Base-by-base conservation (phyloP, 768 basidiomycete genomes). In the Russula vinacea region DNA sequence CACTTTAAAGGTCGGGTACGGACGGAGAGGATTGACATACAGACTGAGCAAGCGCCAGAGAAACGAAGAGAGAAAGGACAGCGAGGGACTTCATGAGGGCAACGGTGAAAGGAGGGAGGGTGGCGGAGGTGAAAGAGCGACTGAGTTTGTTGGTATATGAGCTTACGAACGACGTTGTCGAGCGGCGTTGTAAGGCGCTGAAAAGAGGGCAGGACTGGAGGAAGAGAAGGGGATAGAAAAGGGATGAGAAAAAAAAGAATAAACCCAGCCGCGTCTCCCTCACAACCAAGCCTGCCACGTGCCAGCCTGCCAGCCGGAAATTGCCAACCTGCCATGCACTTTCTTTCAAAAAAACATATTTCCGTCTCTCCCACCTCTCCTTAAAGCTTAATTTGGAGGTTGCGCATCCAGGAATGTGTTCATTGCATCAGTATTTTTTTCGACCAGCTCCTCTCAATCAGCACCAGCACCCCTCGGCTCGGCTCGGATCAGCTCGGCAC, bases 51-150 rank as follows among this genome's bases (percentile, higher is more conserved):
- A 83, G 68, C 10, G 75, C 85, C 22, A 76, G 33, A 24, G 84
- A 71, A n/a, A 81, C 74, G 60, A 86, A 72, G 11, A 83, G 67
- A 45, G 86, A 80, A 42, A 84, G 50, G 57, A 86, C 69, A 57
- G 82, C 78, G 69, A 88, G 72, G 19, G 81, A 80, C 69, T 79
- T 84, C 74, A 87, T 74, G 79, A 79, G 75, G 75, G 72, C 66
- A 68, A 69, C 64, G 55, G 68, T 60, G 5, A 29, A 33, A 45
- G 32, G 57, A 66, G 26, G 50, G 32, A 59, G 64, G 58, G 69
- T 35, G 47, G n/a, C 22, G 9, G 26, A 2, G 53, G 39, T 35
- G 39, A 65, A 65, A 44, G 64, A 65, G 64, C 35, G 64, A 60
- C 58, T 42, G 58, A 42, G 58, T 8, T 33, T 6, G 10, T 50